A percentile compares a stretch with the other conserved stretches of the same genome.
phyloP scores from a whole-genome alignment of 371 early-diverging fungal genomes.

The Mortierella sp. region DNA sequence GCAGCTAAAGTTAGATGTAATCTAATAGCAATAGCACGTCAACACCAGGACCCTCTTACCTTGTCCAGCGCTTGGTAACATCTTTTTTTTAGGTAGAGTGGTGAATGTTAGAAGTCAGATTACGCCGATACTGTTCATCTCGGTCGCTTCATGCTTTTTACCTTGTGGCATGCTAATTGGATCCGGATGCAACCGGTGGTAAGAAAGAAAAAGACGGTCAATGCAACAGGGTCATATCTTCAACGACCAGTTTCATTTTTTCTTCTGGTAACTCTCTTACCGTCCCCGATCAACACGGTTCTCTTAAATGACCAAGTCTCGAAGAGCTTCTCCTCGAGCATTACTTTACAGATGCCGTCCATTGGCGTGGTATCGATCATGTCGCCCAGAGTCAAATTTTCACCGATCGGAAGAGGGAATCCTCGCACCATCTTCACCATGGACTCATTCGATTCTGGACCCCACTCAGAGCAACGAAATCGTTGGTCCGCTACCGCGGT shows the following conservation, averaged over 20 bases:
- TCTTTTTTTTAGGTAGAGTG: too few relatives aligned
- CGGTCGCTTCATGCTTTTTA: background rate
- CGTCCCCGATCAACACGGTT: constrained; percentile 37
- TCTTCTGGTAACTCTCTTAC: too few relatives aligned
- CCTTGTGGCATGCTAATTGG: constrained; percentile 32
- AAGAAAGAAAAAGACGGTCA: background rate
- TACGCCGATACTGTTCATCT: background rate
- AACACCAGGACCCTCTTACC: background rate
- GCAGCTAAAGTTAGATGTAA: background rate
- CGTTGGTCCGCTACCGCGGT: constrained; percentile 3
- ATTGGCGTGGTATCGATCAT: constrained; percentile 17
- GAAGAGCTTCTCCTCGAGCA: constrained; percentile 36
- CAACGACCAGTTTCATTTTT: too few relatives aligned
- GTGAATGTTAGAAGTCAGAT: background rate
- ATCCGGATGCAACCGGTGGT: background rate
- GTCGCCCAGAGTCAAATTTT: constrained; percentile 20
- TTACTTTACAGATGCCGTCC: constrained; percentile 23
- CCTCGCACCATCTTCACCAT: constrained; percentile 15
- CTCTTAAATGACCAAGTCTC: constrained; percentile 29
- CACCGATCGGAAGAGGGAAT: constrained; percentile 13
- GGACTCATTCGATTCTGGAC: constrained; percentile 23
- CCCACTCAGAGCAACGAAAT: constrained; percentile 38
- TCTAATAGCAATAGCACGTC: too few relatives aligned
- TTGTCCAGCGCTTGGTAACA: too few relatives aligned
- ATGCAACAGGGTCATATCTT: background rate